Conservation (phyloP, 805 yeast species). For the Ogataea trehaloabstinens region DNA sequence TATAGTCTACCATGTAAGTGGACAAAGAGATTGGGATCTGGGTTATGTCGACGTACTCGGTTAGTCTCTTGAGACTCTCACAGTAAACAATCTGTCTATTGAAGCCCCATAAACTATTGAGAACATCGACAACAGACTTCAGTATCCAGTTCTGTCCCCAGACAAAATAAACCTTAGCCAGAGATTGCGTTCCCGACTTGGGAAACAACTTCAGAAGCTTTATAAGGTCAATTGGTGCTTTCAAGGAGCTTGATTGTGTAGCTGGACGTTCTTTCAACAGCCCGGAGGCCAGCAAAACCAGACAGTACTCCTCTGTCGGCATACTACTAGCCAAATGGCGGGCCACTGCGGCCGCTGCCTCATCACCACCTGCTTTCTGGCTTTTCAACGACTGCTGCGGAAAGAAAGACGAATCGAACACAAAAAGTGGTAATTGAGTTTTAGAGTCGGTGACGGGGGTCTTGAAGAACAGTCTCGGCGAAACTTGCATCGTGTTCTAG, state of each 20-base stretch:
- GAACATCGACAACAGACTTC: conserved; percentile 69
- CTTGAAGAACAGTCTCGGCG: conserved; percentile 46
- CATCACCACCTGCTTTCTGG: conserved; percentile 16
- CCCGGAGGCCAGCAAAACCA: conserved; percentile 82
- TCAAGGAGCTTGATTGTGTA: conserved; percentile 11
- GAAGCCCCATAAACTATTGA: conserved; percentile 50
- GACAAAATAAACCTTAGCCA: conserved; percentile 69
- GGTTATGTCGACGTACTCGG: conserved; percentile 69
- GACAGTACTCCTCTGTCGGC: conserved; percentile 61
- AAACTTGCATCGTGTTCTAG: no score
- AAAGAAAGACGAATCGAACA: conserved; percentile 78
- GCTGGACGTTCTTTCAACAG: conserved; percentile 43
- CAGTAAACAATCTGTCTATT: conserved; percentile 32
- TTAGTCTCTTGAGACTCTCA: conserved; percentile 32
- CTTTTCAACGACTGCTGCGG: conserved; percentile 44
- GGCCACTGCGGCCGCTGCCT: conserved; percentile 46
- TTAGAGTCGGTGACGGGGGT: conserved; percentile 65
- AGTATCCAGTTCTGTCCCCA: conserved; percentile 86
- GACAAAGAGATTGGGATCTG: conserved; percentile 70
- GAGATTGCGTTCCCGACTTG: conserved; percentile 46
- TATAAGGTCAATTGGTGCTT: conserved; percentile 32
- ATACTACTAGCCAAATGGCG: conserved; percentile 52
- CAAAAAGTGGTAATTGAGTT: conserved; percentile 67
- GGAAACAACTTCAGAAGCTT: conserved; percentile 56
- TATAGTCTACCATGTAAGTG: conserved; percentile 55